These are phyloP conservation scores for Hypholoma sublateritium DNA, from an alignment of 768 basidiomycete species.

Conservation along the genomic window DNA sequence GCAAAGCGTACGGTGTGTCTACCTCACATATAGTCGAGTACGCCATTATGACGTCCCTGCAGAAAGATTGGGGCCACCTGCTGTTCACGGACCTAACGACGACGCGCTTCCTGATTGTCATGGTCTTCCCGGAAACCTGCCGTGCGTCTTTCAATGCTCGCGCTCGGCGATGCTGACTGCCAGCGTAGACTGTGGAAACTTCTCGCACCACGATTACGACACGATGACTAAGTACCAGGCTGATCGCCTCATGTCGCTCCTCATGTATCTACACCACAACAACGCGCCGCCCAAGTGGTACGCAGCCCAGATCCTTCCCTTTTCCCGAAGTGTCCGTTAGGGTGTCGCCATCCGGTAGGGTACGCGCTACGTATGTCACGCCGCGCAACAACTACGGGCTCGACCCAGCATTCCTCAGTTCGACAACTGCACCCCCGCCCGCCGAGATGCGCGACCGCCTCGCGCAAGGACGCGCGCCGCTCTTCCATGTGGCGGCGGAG, in stretches of 20 bases:
- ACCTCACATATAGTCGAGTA: neutral
- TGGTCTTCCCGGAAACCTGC: neutral
- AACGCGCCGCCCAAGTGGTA: neutral
- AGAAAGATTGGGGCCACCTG: neutral
- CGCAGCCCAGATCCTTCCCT: neutral
- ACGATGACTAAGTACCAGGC: constrained; percentile 31
- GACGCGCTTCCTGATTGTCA: neutral
- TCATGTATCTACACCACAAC: constrained; percentile 23
- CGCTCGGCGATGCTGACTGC: neutral
- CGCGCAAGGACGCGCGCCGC: constrained; percentile 1
- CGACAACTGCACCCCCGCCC: neutral
- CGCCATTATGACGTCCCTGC: neutral
- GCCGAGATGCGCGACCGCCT: neutral
- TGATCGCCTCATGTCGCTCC: constrained; percentile 29
- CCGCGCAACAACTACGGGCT: neutral
- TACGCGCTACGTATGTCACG: neutral
- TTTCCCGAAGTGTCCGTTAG: neutral
- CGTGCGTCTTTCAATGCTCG: neutral
- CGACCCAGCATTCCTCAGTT: neutral
- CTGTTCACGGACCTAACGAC: neutral
- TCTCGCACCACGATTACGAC: constrained; percentile 30
- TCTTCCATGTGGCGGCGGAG: constrained; percentile 22
- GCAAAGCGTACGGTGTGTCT: neutral
- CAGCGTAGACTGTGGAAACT: constrained; percentile 6
- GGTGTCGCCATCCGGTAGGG: neutral